Percentiles rank a stretch among this genome's conserved stretches.
phyloP scores from a whole-genome alignment of 176 grass and related monocot species.

The Otatea glauca region DNA sequence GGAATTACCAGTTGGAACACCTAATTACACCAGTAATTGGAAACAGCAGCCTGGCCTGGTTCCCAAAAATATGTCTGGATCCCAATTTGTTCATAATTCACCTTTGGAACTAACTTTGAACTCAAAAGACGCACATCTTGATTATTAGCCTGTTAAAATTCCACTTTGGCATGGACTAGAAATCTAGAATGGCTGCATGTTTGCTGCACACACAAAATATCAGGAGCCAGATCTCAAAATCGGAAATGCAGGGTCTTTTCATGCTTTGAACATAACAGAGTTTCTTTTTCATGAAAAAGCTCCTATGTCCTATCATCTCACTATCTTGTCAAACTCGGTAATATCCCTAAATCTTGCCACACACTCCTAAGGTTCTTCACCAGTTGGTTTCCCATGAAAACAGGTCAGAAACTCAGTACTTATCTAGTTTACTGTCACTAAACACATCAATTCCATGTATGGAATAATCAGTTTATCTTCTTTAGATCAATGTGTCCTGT shows the following conservation, averaged over 20 bases:
- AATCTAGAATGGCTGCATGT: neutral
- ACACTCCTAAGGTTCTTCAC: neutral
- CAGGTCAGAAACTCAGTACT: neutral
- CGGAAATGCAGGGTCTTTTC: neutral
- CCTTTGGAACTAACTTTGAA: neutral
- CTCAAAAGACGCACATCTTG: neutral
- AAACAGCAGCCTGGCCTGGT: neutral
- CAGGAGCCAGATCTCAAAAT: conserved; percentile 1
- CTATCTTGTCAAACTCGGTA: neutral
- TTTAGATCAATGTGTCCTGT: too few relatives aligned
- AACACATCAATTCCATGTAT: neutral
- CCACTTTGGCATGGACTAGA: neutral
- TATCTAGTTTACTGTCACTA: neutral
- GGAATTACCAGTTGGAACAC: neutral
- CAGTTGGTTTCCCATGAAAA: neutral
- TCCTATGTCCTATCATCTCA: neutral
- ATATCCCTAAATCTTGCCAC: neutral
- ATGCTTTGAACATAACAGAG: neutral
- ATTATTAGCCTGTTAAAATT: neutral
- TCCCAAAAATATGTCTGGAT: neutral
- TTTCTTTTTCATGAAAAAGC: conserved; percentile 4
- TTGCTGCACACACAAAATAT: neutral
- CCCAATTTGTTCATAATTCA: conserved; percentile 9
- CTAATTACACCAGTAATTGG: neutral
- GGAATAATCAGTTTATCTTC: neutral